These are phyloP conservation scores for Linnemannia zychae DNA, from an alignment of 192 early-diverging fungal species.

Conservation along the genomic window DNA sequence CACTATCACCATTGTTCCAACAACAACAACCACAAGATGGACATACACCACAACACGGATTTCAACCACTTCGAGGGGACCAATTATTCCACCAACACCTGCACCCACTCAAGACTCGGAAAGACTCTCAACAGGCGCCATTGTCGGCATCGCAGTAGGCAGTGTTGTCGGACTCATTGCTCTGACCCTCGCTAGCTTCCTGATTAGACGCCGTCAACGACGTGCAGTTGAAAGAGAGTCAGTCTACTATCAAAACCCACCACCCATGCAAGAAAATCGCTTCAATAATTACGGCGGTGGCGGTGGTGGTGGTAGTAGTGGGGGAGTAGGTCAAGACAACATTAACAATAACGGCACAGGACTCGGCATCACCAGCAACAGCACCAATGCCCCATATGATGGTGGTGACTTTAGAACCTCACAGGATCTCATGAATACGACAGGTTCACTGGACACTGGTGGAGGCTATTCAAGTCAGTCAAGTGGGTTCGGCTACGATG, in stretches of 20 bases:
- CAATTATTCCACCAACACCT: not conserved
- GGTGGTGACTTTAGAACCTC: not conserved
- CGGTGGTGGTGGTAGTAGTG: not conserved
- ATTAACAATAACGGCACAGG: not conserved
- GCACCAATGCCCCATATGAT: not conserved
- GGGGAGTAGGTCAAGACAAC: not conserved
- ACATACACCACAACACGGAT: not conserved
- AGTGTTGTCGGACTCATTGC: constrained; percentile 11
- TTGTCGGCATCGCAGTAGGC: constrained; percentile 31
- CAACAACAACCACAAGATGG: constrained; percentile 4
- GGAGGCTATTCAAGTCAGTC: constrained; percentile 10
- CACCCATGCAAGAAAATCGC: constrained; percentile 16
- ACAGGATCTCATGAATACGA: not conserved
- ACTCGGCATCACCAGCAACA: not conserved
- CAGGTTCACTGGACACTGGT: not conserved
- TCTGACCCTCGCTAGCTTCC: not conserved
- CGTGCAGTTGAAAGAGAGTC: not conserved
- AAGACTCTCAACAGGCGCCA: constrained; percentile 14
- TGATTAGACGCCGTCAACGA: not conserved
- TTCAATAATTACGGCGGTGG: not conserved
- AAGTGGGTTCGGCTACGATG: not conserved
- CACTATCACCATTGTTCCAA: not conserved
- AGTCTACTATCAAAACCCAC: not conserved
- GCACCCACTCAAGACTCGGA: not conserved
- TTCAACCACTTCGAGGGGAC: not conserved